Evolutionary conservation across 1,284 basidiomycete species (phyloP), one percentile per base, ranked within the genome.

Genomic region (Cutaneotrichosporon cavernicola): DNA sequence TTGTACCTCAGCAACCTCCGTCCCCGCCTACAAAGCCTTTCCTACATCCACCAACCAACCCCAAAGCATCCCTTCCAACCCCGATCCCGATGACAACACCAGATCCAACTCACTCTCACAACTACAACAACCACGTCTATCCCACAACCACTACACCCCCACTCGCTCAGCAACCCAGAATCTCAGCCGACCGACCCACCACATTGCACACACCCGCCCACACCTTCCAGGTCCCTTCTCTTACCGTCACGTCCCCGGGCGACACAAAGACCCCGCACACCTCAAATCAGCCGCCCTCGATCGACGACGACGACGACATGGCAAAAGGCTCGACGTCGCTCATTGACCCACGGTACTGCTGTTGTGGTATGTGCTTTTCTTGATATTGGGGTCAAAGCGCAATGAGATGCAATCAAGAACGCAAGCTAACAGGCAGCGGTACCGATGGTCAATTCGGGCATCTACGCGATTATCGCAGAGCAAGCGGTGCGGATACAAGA

Each of bases 401-500:
- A 36, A 18, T 10, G 7, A 11, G 18, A 7, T n/a, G 18, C 30
- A 14, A 26, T 26, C 26, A 26, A 26, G 26, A 26, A 26, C 26
- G 26, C 16, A 13, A 52, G 58, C 64, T 63, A 16, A 61, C 60
- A 58, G 10, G 1, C 52, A 81, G 92, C 92, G 58, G 89, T 95
- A 68, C 92, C 92, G 5, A 81, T 91, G 59, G 84, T 92, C 67
- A 95, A 96, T 81, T 85, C 87, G 65, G 93, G 93, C 40, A 90
- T 95, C 61, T 95, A 95, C 72, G 79, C 86, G n/a, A 85, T 89
- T 47, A 79, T 96, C 57, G 76, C 82, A 0, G 90, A 94, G 75
- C 92, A 95, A 80, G 83, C 90, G 56, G 82, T 82, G 55, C 64
- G 79, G 60, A 13, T 30, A 34, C 5, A n/a, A 9, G 10, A 40